A percentile compares a stretch with the other conserved stretches of the same genome.
phyloP scores from a whole-genome alignment of 352 stramenopile genomes.

The Phytophthora ohioensis region DNA sequence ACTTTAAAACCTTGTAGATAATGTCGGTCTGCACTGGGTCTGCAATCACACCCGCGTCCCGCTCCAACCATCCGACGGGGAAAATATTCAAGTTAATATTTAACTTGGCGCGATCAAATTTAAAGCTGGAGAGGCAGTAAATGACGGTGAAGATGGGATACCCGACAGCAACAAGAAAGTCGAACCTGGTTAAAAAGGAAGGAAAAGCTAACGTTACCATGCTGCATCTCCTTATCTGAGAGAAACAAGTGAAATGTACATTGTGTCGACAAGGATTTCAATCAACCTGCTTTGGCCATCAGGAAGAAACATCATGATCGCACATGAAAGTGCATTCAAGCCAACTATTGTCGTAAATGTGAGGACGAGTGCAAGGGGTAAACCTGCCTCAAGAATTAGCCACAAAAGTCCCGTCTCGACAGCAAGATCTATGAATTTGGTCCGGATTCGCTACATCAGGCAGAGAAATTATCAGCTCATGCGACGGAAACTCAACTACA shows the following conservation, averaged over 20 bases:
- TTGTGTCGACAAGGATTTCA: neutral
- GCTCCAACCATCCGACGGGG: conserved; percentile 39
- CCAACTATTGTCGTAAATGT: too few relatives aligned
- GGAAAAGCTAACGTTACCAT: too few relatives aligned
- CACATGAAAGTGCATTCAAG: neutral
- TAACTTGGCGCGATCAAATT: conserved; percentile 17
- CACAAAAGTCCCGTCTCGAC: too few relatives aligned
- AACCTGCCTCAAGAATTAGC: too few relatives aligned
- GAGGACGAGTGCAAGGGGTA: too few relatives aligned
- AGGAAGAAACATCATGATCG: neutral
- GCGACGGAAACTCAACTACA: too few relatives aligned
- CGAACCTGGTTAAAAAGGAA: conserved; percentile 10
- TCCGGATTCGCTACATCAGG: too few relatives aligned
- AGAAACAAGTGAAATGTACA: neutral
- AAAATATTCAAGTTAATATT: conserved; percentile 45
- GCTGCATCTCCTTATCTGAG: too few relatives aligned
- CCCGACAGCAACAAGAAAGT: neutral
- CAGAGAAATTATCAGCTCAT: too few relatives aligned
- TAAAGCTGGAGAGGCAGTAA: neutral
- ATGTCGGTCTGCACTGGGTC: conserved; percentile 32
- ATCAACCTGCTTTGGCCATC: neutral
- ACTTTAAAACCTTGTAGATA: conserved; percentile 35
- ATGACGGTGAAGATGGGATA: neutral
- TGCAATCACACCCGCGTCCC: conserved; percentile 28
- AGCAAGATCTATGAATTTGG: too few relatives aligned